Percentiles rank a stretch among this genome's conserved stretches.
These are phyloP conservation scores for Magnolia kwangsiensis DNA, from an alignment of 164 flowering plant genomes.

Conservation along the genomic window DNA sequence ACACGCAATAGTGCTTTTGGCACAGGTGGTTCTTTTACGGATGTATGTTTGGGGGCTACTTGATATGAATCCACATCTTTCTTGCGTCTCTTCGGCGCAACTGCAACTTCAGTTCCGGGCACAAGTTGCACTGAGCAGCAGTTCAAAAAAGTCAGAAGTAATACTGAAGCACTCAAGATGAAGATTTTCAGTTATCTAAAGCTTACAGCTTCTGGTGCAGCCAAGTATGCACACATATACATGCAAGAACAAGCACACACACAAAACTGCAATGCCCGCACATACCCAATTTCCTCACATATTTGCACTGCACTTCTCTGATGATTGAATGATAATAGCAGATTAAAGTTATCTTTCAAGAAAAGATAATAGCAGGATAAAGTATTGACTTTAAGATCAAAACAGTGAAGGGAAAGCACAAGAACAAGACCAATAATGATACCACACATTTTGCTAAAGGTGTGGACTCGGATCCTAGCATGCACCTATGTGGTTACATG, in stretches of 20 bases:
- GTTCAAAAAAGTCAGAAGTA: conserved; percentile 12
- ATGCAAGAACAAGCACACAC: neutral
- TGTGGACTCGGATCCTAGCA: no score
- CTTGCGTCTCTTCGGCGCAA: conserved; percentile 84
- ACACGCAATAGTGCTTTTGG: conserved; percentile 66
- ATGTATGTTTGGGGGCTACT: conserved; percentile 21
- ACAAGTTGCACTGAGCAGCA: conserved; percentile 80
- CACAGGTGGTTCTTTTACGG: conserved; percentile 20
- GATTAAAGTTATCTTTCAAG: no score
- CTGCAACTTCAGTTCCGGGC: conserved; percentile 92
- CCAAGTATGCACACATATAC: neutral
- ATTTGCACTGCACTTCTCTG: no score
- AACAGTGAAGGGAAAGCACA: no score
- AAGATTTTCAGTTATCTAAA: neutral
- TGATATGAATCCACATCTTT: conserved; percentile 22
- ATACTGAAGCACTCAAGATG: neutral
- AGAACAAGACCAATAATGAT: no score
- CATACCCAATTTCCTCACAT: no score
- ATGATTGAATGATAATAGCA: no score
- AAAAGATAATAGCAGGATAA: no score
- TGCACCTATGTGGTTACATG: no score
- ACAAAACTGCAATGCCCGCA: neutral
- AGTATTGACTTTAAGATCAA: no score
- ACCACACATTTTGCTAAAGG: no score
- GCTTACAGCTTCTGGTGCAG: neutral